Evolutionary conservation across 257 asterid species (phyloP), one percentile per base, ranked within the genome.

Genomic region (Primulina eburnea): DNA sequence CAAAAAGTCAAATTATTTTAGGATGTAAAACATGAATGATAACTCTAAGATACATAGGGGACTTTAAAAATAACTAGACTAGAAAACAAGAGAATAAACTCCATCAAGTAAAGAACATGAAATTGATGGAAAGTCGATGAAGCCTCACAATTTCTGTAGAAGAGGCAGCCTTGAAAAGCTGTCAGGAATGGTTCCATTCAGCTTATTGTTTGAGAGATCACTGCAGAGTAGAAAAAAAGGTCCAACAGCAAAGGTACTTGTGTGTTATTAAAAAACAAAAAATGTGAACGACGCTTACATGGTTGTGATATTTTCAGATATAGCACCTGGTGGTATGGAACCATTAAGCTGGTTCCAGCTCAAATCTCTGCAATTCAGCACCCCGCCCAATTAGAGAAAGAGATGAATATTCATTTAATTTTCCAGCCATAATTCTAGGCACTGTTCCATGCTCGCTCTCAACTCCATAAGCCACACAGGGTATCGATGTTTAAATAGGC

Each of bases 321-420:
- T 83, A 35, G 72, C 60, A 58, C 90, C 85, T 50, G 86, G 29
- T 35, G 96, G 97, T 74, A 92, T 84, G 75, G 79, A 53, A 76
- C 97, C 98, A 68, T 68, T 84, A 40, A 92, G 96, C 81, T 81
- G 88, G 87, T 92, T 92, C 71, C 64, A 59, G 76, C 98, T 92
- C 80, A 92, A 72, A 78, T 92, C 98, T 81, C 98, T 92, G 86
- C 53, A 82, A 75, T 61, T 21, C 29, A 5, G 30, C 73, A 38
- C 55, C n/a, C n/a, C n/a, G 37, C 60, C 65, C 68, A 63, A 58
- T 75, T 29, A 74, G 52, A 66, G 67, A 57, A 62, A 64, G 56
- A 68, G 43, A 76, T 35, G 30, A 38, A 6, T 21, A 7, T 8
- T 9, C 1, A 38, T 38, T 38, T 10, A 32, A 20, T 33, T 59